phyloP scores from a whole-genome alignment of 2,329 filamentous ascomycete species.

The Cordyceps javanica region DNA sequence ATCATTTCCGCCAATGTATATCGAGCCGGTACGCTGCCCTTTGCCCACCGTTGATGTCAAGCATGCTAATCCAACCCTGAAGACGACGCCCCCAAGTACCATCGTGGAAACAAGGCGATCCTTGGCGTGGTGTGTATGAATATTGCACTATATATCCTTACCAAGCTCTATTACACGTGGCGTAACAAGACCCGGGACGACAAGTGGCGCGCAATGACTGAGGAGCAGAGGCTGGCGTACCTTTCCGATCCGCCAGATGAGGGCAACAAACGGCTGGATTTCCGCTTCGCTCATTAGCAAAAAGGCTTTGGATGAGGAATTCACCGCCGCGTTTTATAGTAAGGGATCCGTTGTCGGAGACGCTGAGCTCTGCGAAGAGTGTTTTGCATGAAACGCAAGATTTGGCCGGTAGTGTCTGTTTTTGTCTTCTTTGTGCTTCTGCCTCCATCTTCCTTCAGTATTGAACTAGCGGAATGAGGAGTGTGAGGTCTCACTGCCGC shows the following conservation, averaged over 20 bases:
- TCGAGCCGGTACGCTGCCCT: slow-evolving; percentile 18
- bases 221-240: slow-evolving; percentile 30
- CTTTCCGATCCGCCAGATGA: slow-evolving; percentile 33
- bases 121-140: slow-evolving; percentile 43
- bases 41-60: slow-evolving; percentile 15
- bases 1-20: slow-evolving; percentile 28
- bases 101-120: slow-evolving; percentile 43
- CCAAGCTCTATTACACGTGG: slow-evolving; percentile 46
- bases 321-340: too few species aligned
- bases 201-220: slow-evolving; percentile 42
- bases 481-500: too few species aligned
- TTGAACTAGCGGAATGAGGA: too few species aligned
- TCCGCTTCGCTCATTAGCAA: slow-evolving; percentile 33
- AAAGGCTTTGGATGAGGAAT: too few species aligned
- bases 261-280: slow-evolving; percentile 39
- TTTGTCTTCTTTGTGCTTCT: too few species aligned
- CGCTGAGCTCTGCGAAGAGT: too few species aligned
- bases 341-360: too few species aligned
- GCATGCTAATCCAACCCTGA: background rate
- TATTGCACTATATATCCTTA: slow-evolving; percentile 39
- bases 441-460: too few species aligned
- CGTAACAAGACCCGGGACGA: slow-evolving; percentile 39
- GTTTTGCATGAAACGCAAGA: too few species aligned
- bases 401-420: too few species aligned
- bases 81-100: slow-evolving; percentile 25